Evolutionary conservation across 148 eudicot genomes (phyloP).

Genomic region (Vaccinium vitisidaea): DNA sequence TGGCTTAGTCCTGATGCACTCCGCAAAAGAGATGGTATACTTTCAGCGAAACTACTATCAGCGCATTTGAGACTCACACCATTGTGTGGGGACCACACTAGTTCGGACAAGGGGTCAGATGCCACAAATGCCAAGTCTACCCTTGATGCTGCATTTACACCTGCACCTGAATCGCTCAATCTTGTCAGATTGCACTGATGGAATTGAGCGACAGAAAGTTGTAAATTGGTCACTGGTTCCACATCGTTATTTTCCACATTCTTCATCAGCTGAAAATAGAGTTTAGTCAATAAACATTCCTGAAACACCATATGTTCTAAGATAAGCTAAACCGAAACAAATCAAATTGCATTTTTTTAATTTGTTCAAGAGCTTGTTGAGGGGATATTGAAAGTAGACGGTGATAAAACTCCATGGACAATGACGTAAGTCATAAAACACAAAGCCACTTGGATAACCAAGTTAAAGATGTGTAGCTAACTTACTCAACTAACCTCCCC

Average conservation of each 20-base stretch:
- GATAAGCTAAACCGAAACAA: not conserved
- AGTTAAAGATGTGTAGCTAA: not conserved
- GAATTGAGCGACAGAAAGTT: conserved; percentile 32
- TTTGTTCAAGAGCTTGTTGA: not conserved
- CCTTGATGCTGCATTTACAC: conserved; percentile 65
- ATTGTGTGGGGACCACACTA: conserved; percentile 62
- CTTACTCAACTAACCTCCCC: not conserved
- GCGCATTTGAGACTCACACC: conserved; percentile 57
- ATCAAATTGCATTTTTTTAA: not conserved
- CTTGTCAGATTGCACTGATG: conserved; percentile 21
- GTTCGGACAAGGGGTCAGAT: conserved; percentile 49
- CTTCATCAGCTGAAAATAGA: conserved; percentile 21
- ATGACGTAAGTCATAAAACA: not conserved
- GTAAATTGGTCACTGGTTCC: conserved; percentile 28
- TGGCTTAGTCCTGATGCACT: conserved; percentile 28
- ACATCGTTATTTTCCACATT: conserved; percentile 22
- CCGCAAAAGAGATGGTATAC: conserved; percentile 23
- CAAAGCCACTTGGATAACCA: not conserved
- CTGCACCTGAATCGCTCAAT: conserved; percentile 48
- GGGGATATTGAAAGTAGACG: not conserved
- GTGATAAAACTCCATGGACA: not conserved
- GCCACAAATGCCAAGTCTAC: conserved; percentile 39
- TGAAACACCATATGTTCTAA: not conserved
- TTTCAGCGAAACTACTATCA: conserved; percentile 25
- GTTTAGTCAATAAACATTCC: conserved; percentile 3